Conservation (phyloP, 2,329 filamentous ascomycete species). For the Bimuria novae-zelandiae region DNA sequence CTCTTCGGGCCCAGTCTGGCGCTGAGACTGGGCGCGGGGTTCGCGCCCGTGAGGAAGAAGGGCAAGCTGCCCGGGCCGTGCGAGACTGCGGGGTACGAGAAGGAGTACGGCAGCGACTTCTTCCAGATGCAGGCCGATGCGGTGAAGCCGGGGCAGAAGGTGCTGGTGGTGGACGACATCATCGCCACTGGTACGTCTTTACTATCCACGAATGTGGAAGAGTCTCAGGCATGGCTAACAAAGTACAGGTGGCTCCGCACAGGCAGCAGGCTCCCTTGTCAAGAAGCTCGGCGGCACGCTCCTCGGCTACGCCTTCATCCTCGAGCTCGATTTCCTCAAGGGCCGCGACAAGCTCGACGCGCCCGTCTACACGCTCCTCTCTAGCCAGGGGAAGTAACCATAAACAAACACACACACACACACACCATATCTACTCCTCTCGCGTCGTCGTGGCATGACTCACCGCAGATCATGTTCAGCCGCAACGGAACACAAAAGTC, state of each 20-base stretch:
- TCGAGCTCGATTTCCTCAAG: constrained; percentile 92
- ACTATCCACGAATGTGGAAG: background rate
- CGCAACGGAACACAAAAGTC: background rate
- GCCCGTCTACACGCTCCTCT: constrained; percentile 82
- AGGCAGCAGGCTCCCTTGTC: constrained; percentile 84
- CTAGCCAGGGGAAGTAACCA: constrained; percentile 59
- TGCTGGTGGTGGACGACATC: constrained; percentile 94
- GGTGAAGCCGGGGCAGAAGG: constrained; percentile 83
- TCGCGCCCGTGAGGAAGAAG: constrained; percentile 92
- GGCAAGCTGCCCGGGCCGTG: constrained; percentile 94
- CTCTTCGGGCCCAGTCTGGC: constrained; percentile 92
- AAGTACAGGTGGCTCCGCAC: constrained; percentile 79
- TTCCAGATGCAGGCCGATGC: constrained; percentile 95
- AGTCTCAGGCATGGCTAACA: constrained; percentile 7
- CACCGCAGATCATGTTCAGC: no score
- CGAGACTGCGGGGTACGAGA: constrained; percentile 83
- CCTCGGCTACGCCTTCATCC: constrained; percentile 89
- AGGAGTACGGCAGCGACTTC: constrained; percentile 94
- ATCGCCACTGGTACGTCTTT: constrained; percentile 85
- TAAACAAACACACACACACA: no score
- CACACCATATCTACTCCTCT: background rate
- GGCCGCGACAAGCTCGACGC: constrained; percentile 87
- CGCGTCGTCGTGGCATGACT: no score
- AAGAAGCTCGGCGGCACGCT: constrained; percentile 83
- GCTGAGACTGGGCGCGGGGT: constrained; percentile 77